Percentiles rank a stretch among this genome's conserved stretches.
Conservation (phyloP, 176 grass and related monocot species). For the Melocanna baccifera region DNA sequence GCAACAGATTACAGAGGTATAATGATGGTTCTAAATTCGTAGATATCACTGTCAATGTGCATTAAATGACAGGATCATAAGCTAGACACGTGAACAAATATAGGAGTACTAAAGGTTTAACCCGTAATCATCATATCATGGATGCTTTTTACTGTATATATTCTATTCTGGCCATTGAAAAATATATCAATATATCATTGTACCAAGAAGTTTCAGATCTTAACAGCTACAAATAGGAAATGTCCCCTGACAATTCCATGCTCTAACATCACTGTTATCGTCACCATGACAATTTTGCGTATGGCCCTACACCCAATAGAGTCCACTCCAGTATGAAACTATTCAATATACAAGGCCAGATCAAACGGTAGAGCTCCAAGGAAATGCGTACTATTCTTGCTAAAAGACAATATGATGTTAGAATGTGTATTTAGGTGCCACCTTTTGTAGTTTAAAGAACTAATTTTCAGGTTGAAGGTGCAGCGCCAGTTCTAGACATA, state of each 20-base stretch:
- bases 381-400: neutral
- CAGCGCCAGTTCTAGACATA: neutral
- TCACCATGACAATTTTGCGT: neutral
- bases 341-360: neutral
- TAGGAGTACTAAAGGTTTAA: neutral
- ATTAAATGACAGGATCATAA: neutral
- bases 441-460: neutral
- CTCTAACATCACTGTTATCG: neutral
- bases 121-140: neutral
- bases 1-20: neutral
- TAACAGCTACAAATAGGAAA: neutral
- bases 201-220: neutral
- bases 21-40: neutral
- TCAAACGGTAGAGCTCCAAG: neutral
- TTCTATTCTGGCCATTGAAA: neutral
- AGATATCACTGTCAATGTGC: neutral
- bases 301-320: neutral
- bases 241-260: neutral
- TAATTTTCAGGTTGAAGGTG: constrained; percentile 12
- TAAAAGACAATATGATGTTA: neutral
- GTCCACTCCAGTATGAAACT: neutral
- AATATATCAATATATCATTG: neutral
- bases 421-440: neutral
- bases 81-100: neutral
- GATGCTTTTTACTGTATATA: neutral